Percentiles rank a stretch among this genome's conserved stretches.
Conservation (phyloP, 108 stramenopile species). For the Cyclotella baltica region DNA sequence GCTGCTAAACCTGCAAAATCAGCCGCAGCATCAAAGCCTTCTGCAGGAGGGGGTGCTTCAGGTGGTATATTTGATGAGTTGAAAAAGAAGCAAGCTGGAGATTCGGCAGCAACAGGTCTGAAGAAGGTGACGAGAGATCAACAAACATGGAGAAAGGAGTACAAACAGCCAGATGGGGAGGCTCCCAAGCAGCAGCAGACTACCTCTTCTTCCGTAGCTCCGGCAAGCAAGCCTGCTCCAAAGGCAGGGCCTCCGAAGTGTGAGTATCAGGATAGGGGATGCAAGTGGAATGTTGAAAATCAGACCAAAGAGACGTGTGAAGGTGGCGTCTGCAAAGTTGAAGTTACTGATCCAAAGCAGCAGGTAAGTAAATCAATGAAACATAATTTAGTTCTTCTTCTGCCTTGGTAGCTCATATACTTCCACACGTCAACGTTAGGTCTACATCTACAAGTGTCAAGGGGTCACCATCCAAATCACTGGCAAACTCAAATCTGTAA, state of each 20-base stretch:
- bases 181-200: slow-evolving; percentile 21
- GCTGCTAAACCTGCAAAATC: slow-evolving; percentile 45
- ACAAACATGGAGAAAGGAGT: slow-evolving; percentile 97
- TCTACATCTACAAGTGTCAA: slow-evolving; percentile 90
- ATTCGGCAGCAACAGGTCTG: slow-evolving; percentile 92
- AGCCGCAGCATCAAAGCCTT: slow-evolving; percentile 10
- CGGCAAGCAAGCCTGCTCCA: background rate
- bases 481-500: slow-evolving; percentile 94
- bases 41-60: slow-evolving; percentile 54
- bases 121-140: slow-evolving; percentile 93
- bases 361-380: slow-evolving; percentile 69
- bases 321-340: slow-evolving; percentile 79
- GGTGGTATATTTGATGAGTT: slow-evolving; percentile 79
- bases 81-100: slow-evolving; percentile 65
- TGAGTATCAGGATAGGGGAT: slow-evolving; percentile 88
- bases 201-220: slow-evolving; percentile 23
- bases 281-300: slow-evolving; percentile 96
- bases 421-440: slow-evolving; percentile 16
- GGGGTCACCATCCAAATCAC: slow-evolving; percentile 89
- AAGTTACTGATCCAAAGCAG: slow-evolving; percentile 89
- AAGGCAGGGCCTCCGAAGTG: slow-evolving; percentile 79
- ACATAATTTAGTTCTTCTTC: background rate
- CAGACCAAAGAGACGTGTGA: slow-evolving; percentile 80
- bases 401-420: background rate
- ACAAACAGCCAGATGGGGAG: slow-evolving; percentile 65